Evolutionary conservation across 1,139 yeast species (phyloP), one percentile per base, ranked within the genome.

Genomic region (Casaregolazyma suthepensis): DNA sequence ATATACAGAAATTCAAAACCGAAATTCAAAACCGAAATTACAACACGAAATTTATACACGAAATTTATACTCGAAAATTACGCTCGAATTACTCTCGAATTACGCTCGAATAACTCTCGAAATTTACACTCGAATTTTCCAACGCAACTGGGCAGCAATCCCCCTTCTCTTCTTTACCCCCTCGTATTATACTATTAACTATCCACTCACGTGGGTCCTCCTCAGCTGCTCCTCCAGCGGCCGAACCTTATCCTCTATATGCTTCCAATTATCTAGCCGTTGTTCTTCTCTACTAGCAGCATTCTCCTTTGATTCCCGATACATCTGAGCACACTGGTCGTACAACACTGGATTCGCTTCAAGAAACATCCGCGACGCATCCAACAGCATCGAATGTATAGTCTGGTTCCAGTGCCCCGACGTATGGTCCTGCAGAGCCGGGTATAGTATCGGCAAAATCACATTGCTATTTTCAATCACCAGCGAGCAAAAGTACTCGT

Each of bases 401-500:
- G 96, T 89, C 63, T 95, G 80, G 69, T 93, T 93, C 99, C 99
- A 93, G 59, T 75, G 77, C n/a, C 70, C 65, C 15, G 68, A 65
- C n/a, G 75, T 66, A 58, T 90, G 78, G 69, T 91, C 96, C 69
- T 90, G 91, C 61, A 93, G 76, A 4, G 97, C 82, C 1, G 96
- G 88, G 72, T 89, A 94, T 46, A 93, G 82, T 53, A 93, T 90
- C 20, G 99, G 99, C 62, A 93, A 75, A 52, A 93, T 91, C 44
- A 88, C 93, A 64, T 90, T 96, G 12, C 96, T 93, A 64, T 79
- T 78, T 66, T 93, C 98, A 29, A 95, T 88, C 50, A 94, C 90
- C 60, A 93, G 74, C 44, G 91, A 86, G 62, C 93, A 81, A 68
- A 93, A 91, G 72, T 88, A 91, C 67, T 93, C 99, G 69, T 93